Evolutionary conservation across 805 yeast genomes (phyloP).

Genomic region (Kodamaea restingae): DNA sequence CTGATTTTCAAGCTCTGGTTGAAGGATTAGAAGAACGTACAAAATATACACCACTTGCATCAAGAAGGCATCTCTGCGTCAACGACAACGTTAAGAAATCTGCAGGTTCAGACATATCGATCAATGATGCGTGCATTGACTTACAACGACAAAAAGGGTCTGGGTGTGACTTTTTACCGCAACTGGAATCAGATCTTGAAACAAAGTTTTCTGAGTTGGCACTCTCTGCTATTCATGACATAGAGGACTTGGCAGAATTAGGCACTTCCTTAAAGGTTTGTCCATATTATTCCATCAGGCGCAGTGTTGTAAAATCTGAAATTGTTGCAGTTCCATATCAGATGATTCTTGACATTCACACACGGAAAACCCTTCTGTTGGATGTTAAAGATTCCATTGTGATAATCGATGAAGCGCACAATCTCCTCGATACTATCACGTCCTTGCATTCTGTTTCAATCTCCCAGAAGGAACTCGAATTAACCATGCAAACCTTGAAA

Average conservation of each 20-base stretch:
- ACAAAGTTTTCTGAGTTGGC: slow-evolving; percentile 50
- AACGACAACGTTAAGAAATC: slow-evolving; percentile 55
- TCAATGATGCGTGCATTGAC: slow-evolving; percentile 81
- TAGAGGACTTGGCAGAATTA: slow-evolving; percentile 66
- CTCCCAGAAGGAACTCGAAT: slow-evolving; percentile 43
- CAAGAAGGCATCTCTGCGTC: slow-evolving; percentile 82
- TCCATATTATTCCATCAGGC: slow-evolving; percentile 76
- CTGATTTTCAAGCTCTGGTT: slow-evolving; percentile 62
- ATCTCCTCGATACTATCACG: slow-evolving; percentile 71
- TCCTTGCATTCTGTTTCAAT: slow-evolving; percentile 63
- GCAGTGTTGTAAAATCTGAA: slow-evolving; percentile 57
- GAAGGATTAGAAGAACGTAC: slow-evolving; percentile 45
- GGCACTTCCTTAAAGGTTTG: slow-evolving; percentile 62
- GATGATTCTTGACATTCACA: slow-evolving; percentile 54
- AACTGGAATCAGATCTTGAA: slow-evolving; percentile 13
- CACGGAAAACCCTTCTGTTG: slow-evolving; percentile 58
- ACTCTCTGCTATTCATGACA: slow-evolving; percentile 60
- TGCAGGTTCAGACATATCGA: slow-evolving; percentile 41
- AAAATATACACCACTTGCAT: slow-evolving; percentile 72
- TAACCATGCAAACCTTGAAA: slow-evolving; percentile 46
- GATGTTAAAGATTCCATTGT: slow-evolving; percentile 62
- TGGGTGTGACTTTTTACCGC: slow-evolving; percentile 32
- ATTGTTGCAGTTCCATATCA: slow-evolving; percentile 86
- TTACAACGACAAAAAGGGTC: slow-evolving; percentile 41
- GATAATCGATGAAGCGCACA: slow-evolving; percentile 91